phyloP scores from a whole-genome alignment of 2,329 filamentous ascomycete genomes.

The Aspergillus pseudoviridinutans region DNA sequence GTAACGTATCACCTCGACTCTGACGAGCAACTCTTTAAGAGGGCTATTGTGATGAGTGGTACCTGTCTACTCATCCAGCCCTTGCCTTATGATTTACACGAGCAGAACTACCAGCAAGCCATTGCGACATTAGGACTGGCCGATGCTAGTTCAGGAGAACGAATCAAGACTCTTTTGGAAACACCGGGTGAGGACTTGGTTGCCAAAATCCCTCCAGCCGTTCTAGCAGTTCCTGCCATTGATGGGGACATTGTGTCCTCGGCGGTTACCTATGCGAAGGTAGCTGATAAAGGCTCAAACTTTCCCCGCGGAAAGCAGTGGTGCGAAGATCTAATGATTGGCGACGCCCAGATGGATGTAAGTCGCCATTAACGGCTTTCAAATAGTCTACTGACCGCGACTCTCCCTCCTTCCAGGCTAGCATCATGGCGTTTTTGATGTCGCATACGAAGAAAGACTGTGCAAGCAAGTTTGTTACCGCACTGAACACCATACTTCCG shows the following conservation, averaged over 20 bases:
- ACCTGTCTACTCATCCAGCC: slow-evolving; percentile 42
- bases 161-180: slow-evolving; percentile 39
- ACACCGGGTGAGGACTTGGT: slow-evolving; percentile 42
- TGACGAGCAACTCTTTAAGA: slow-evolving; percentile 38
- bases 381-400: slow-evolving; percentile 1
- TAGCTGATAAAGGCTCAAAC: slow-evolving; percentile 19
- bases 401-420: slow-evolving; percentile 15
- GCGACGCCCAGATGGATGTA: slow-evolving; percentile 48
- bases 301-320: slow-evolving; percentile 42
- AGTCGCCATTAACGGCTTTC: slow-evolving; percentile 11
- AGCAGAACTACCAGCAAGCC: slow-evolving; percentile 40
- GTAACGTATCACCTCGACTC: slow-evolving; percentile 34
- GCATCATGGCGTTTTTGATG: slow-evolving; percentile 28
- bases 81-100: slow-evolving; percentile 36
- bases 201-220: slow-evolving; percentile 35
- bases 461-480: slow-evolving; percentile 20
- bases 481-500: slow-evolving; percentile 16
- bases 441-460: slow-evolving; percentile 18
- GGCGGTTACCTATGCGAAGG: slow-evolving; percentile 18
- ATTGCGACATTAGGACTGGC: slow-evolving; percentile 40
- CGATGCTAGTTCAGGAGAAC: slow-evolving; percentile 34
- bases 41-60: slow-evolving; percentile 42
- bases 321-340: slow-evolving; percentile 47
- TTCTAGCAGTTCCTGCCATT: slow-evolving; percentile 35
- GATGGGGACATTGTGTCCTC: slow-evolving; percentile 43